Evolutionary conservation across 2,329 filamentous ascomycete genomes (phyloP).

Genomic region (Tolypocladium endophyticum): DNA sequence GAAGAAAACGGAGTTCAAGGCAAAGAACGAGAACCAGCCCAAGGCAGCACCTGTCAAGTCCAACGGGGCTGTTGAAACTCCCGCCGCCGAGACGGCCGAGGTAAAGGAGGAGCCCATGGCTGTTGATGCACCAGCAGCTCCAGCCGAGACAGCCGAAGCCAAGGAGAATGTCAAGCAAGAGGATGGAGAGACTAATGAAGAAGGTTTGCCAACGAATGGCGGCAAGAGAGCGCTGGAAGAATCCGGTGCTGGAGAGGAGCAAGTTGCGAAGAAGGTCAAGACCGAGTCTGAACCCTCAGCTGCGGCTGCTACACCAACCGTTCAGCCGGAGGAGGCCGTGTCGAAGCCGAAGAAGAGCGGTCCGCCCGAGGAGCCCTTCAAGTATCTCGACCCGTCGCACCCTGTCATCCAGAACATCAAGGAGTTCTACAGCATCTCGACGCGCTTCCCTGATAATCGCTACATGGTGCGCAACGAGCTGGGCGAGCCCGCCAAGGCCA

Average conservation of each 20-base stretch:
- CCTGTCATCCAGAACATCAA: slow-evolving; percentile 68
- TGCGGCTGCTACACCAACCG: slow-evolving; percentile 3
- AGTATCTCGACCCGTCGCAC: slow-evolving; percentile 69
- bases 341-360: slow-evolving; percentile 33
- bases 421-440: slow-evolving; percentile 74
- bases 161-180: slow-evolving; percentile 20
- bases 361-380: slow-evolving; percentile 83
- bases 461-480: slow-evolving; percentile 94
- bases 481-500: slow-evolving; percentile 81
- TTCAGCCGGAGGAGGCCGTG: slow-evolving; percentile 10
- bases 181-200: slow-evolving; percentile 16
- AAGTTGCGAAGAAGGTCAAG: slow-evolving; percentile 39
- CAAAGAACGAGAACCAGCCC: slow-evolving; percentile 55
- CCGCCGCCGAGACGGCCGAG: slow-evolving; percentile 11
- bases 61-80: slow-evolving; percentile 2
- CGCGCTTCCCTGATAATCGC: slow-evolving; percentile 76
- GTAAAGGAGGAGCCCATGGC: slow-evolving; percentile 5
- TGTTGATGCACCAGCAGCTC: not conserved
- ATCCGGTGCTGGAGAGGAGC: slow-evolving; percentile 22
- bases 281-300: slow-evolving; percentile 17
- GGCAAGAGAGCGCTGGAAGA: slow-evolving; percentile 25
- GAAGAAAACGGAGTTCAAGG: slow-evolving; percentile 79
- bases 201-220: slow-evolving; percentile 11
- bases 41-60: slow-evolving; percentile 18
- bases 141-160: slow-evolving; percentile 11